Evolutionary conservation across 441 rosid genomes (phyloP), one percentile per base, ranked within the genome.

Genomic region (Erysimum pusillum): DNA sequence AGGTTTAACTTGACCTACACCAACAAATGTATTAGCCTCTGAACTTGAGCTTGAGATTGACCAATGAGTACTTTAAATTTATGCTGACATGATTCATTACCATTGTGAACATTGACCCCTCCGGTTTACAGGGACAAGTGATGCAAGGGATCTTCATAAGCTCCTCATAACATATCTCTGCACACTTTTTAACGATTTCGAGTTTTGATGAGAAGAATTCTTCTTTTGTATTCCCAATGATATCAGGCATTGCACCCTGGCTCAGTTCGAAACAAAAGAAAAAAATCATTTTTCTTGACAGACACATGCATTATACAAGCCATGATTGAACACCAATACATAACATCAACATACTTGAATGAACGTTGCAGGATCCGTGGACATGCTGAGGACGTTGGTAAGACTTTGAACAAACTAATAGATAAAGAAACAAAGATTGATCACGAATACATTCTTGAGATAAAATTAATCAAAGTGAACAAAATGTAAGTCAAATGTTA

Each of bases 231-330:
- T 80, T 83, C 59, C 35, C 74, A 18, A 83, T 59, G 59, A 83
- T 85, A 56, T 83, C 84, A 76, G 86, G 86, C 69, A 85, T 15
- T 0, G 85, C 87, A 0, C 83, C 87, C 84, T 82, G 80, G 28
- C 59, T 20, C 56, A 7, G 20, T 67, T 67, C 4, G 13, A 54
- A n/a, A 20, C 2, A 3, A 20, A 36, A 4, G 1, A 17, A 49
- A 25, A 4, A 35, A 32, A 2, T 56, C 13, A 60, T 0, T 71
- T 8, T 39, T 45, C 51, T 11, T 61, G 6, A 13, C 6, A 34
- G 10, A 46, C 4, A 14, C 17, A 25, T 13, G 31, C 18, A 11
- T 13, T 52, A 17, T 9, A 13, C 20, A 14, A 3, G 9, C 13
- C 13, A 28, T 68, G 69, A 58, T 35, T 36, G 28, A 61, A 44